Conservation (phyloP, 2,329 filamentous ascomycete genomes). For the Colletotrichum endophyticum region DNA sequence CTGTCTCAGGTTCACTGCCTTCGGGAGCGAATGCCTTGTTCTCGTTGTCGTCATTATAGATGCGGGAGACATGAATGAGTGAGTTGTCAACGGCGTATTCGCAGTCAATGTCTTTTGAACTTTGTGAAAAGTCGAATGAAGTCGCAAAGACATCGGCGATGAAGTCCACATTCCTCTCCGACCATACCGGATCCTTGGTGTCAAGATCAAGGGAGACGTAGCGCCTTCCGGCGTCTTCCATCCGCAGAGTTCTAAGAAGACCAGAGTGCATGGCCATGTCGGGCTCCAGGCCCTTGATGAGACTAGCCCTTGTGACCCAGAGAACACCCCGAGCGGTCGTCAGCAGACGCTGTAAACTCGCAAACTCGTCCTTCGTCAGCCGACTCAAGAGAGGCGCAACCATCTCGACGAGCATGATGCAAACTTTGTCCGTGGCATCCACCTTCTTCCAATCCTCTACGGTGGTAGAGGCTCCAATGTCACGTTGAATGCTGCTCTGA, state of each 20-base stretch:
- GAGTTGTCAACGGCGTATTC: conserved; percentile 2
- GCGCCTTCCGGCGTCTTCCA: conserved; percentile 12
- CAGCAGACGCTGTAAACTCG: neutral
- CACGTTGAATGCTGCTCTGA: neutral
- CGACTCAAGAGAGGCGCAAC: neutral
- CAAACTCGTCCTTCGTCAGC: neutral
- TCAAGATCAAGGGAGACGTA: conserved; percentile 18
- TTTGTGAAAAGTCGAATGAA: neutral
- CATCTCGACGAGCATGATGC: conserved; percentile 1
- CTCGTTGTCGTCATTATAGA: neutral
- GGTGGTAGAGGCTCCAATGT: neutral
- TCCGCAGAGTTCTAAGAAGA: conserved; percentile 12
- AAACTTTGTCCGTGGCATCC: neutral
- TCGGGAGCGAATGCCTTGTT: neutral
- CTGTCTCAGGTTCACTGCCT: neutral
- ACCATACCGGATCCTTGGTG: neutral
- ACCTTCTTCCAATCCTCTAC: neutral
- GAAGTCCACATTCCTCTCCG: neutral
- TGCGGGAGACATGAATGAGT: neutral
- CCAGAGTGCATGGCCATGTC: conserved; percentile 3
- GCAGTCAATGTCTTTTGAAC: neutral
- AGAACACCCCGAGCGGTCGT: neutral
- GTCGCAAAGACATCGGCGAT: neutral
- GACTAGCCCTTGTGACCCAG: neutral
- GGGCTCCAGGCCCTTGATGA: neutral